phyloP scores from a whole-genome alignment of 2,329 filamentous ascomycete genomes.

The Apiospora phragmitis region DNA sequence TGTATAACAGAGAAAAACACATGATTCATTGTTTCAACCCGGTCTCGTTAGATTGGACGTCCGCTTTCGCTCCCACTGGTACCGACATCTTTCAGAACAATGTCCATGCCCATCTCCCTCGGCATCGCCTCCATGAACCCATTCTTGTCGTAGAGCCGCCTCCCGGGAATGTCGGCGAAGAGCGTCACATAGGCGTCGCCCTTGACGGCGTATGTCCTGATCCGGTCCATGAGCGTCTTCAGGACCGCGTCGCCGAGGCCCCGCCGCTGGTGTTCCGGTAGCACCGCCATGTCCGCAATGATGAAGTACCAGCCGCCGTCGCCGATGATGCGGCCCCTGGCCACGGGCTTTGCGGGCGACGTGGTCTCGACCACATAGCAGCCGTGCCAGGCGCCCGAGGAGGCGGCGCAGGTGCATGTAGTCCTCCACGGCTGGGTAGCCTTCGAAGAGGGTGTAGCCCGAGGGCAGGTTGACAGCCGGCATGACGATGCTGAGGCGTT shows the following conservation, averaged over 20 bases:
- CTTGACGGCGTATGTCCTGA: constrained; percentile 39
- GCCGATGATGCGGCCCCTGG: constrained; percentile 51
- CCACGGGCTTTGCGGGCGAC: constrained; percentile 32
- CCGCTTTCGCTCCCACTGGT: background rate
- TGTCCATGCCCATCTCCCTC: constrained; percentile 38
- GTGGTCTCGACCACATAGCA: constrained; percentile 36
- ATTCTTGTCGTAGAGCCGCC: constrained; percentile 44
- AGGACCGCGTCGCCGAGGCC: constrained; percentile 48
- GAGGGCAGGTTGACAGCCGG: constrained; percentile 24
- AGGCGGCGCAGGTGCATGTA: constrained; percentile 40
- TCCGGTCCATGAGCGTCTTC: constrained; percentile 40
- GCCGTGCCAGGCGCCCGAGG: constrained; percentile 43
- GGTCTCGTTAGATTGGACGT: background rate
- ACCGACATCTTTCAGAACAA: background rate
- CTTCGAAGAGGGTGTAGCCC: constrained; percentile 36
- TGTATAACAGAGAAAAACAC: background rate
- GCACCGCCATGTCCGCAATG: constrained; percentile 51
- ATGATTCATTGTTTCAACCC: background rate
- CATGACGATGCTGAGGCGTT: constrained; percentile 7
- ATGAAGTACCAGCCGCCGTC: constrained; percentile 54
- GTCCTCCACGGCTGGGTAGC: constrained; percentile 34
- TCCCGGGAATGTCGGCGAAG: constrained; percentile 45
- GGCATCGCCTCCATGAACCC: constrained; percentile 44
- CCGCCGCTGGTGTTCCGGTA: constrained; percentile 47
- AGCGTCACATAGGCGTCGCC: constrained; percentile 43